Conservation (phyloP, 140 eudicot species). For the Oenanthe javanica region DNA sequence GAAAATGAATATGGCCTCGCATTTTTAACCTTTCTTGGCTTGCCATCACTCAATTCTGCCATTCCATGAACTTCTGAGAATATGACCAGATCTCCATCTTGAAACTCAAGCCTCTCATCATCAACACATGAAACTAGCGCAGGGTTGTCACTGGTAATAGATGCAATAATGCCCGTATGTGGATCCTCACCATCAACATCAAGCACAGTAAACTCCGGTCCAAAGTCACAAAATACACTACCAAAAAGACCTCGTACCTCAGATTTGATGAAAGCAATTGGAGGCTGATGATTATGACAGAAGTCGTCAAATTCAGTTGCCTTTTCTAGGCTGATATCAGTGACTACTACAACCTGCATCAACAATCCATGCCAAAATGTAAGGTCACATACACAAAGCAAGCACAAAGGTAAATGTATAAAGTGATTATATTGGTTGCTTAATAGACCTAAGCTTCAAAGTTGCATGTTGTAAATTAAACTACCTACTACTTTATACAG, state of each 20-base stretch:
- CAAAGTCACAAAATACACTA: slow-evolving; percentile 79
- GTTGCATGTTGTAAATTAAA: background rate
- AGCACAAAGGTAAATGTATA: slow-evolving; percentile 2
- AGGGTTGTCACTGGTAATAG: slow-evolving; percentile 77
- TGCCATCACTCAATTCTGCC: slow-evolving; percentile 77
- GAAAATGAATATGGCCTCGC: slow-evolving; percentile 76
- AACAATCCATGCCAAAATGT: slow-evolving; percentile 11
- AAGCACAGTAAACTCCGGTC: slow-evolving; percentile 69
- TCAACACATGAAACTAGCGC: slow-evolving; percentile 80
- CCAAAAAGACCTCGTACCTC: slow-evolving; percentile 95
- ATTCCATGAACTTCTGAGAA: slow-evolving; percentile 86
- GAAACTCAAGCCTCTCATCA: slow-evolving; percentile 85
- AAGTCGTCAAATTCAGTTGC: slow-evolving; percentile 75
- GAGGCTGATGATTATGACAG: slow-evolving; percentile 85
- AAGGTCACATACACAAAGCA: background rate
- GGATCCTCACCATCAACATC: slow-evolving; percentile 95
- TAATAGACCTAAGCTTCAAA: background rate
- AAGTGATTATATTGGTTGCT: background rate
- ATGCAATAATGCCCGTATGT: slow-evolving; percentile 82
- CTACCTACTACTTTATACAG: background rate
- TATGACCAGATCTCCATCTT: slow-evolving; percentile 84
- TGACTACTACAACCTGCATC: slow-evolving; percentile 79
- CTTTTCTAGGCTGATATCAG: slow-evolving; percentile 61
- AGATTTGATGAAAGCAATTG: slow-evolving; percentile 78
- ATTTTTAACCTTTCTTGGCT: slow-evolving; percentile 64